Evolutionary conservation across 306 rosid genomes (phyloP).

Genomic region (Oemleria cerasiformis): DNA sequence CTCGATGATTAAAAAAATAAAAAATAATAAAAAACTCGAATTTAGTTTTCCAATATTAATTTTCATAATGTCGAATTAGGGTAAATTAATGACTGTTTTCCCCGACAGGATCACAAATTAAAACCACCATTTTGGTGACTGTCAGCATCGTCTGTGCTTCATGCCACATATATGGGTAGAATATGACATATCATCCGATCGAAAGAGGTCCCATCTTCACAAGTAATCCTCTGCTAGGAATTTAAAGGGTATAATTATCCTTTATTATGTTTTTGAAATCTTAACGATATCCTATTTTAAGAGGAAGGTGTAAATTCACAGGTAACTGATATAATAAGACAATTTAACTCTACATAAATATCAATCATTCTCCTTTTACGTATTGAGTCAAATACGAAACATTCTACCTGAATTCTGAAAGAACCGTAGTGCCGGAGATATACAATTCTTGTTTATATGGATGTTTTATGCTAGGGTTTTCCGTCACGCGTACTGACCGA

Average conservation of each 20-base stretch:
- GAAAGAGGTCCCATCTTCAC: slow-evolving; percentile 34
- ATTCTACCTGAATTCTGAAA: too few species aligned
- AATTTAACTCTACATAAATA: too few species aligned
- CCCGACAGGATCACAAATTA: slow-evolving; percentile 12
- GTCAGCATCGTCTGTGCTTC: slow-evolving; percentile 20
- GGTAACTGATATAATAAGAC: too few species aligned
- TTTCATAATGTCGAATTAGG: not conserved
- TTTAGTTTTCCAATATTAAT: not conserved
- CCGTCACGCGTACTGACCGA: slow-evolving; percentile 19
- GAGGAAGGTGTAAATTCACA: too few species aligned
- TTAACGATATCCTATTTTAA: too few species aligned
- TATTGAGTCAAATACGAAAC: too few species aligned
- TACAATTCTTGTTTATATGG: too few species aligned
- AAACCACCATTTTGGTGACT: slow-evolving; percentile 12
- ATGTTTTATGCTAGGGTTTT: not conserved
- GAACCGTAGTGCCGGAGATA: too few species aligned
- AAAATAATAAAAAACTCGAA: not conserved
- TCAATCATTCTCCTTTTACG: too few species aligned
- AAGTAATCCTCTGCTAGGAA: slow-evolving; percentile 34
- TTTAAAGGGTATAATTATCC: slow-evolving; percentile 16
- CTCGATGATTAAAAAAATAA: not conserved
- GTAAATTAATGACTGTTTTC: slow-evolving; percentile 3
- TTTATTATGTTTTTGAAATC: not conserved
- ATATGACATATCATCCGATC: slow-evolving; percentile 36
- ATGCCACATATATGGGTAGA: slow-evolving; percentile 24